These are phyloP conservation scores for Mortierella sp. DNA, from an alignment of 371 early-diverging fungal species.

Conservation along the genomic window DNA sequence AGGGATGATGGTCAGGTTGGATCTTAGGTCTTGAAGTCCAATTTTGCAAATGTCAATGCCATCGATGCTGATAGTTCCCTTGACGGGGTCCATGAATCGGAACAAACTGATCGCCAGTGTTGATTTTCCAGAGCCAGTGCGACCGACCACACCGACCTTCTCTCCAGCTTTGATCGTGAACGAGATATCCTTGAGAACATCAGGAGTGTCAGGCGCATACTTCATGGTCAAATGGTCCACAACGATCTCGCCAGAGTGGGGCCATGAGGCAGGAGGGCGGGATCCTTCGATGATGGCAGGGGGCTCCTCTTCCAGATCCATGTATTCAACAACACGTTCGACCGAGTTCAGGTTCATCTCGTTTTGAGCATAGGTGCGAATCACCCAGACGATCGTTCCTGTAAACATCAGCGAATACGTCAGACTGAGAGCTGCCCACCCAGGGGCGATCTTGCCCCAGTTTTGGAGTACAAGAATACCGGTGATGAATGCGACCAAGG, in stretches of 20 bases:
- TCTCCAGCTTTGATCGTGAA: constrained; percentile 54
- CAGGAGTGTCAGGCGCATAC: constrained; percentile 73
- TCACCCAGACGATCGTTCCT: constrained; percentile 80
- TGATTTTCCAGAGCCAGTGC: constrained; percentile 77
- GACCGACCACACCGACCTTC: constrained; percentile 61
- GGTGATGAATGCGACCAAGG: constrained; percentile 76
- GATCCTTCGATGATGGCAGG: constrained; percentile 53
- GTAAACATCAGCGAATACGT: constrained; percentile 77
- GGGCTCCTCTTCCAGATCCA: constrained; percentile 71
- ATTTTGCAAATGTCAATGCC: constrained; percentile 74
- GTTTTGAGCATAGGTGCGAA: constrained; percentile 81
- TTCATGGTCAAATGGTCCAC: constrained; percentile 72
- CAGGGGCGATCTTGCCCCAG: constrained; percentile 59
- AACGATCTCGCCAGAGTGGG: constrained; percentile 72
- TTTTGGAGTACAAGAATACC: constrained; percentile 58
- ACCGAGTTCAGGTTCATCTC: constrained; percentile 73
- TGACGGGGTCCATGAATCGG: constrained; percentile 72
- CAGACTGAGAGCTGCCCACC: constrained; percentile 82
- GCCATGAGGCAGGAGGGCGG: constrained; percentile 75
- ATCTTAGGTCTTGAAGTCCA: constrained; percentile 72
- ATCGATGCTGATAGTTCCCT: constrained; percentile 75
- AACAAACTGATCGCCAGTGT: constrained; percentile 75
- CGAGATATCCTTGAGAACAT: constrained; percentile 73
- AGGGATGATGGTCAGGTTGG: constrained; percentile 75
- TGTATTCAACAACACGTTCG: constrained; percentile 79